Conservation (phyloP, 2,329 filamentous ascomycete species). For the Huntiella savannae region DNA sequence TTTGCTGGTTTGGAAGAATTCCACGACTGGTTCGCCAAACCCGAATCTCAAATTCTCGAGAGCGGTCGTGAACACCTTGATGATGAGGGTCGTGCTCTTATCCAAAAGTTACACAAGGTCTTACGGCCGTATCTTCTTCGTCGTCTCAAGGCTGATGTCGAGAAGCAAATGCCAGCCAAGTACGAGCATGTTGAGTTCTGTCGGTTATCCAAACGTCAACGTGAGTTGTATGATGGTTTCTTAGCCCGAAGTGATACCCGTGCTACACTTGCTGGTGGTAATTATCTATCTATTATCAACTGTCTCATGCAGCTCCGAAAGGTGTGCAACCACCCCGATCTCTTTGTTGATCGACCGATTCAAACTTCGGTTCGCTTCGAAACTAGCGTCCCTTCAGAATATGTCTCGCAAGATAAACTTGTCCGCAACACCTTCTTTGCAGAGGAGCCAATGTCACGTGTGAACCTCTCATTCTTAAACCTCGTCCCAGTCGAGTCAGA, state of each 20-base stretch:
- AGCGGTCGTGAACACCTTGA: constrained; percentile 88
- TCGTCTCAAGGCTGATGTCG: constrained; percentile 84
- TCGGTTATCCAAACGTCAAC: constrained; percentile 81
- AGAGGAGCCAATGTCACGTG: constrained; percentile 29
- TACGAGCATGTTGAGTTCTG: constrained; percentile 96
- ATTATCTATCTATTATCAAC: constrained; percentile 95
- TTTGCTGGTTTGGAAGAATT: constrained; percentile 95
- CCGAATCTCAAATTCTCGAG: constrained; percentile 88
- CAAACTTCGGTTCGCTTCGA: constrained; percentile 92
- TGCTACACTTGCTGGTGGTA: constrained; percentile 74
- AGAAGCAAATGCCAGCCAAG: constrained; percentile 97
- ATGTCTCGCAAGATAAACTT: constrained; percentile 41
- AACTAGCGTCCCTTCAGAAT: constrained; percentile 37
- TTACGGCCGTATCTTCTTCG: constrained; percentile 80
- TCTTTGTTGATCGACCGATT: constrained; percentile 90
- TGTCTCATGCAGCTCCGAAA: constrained; percentile 95
- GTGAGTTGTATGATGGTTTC: constrained; percentile 92
- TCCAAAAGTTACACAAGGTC: constrained; percentile 84
- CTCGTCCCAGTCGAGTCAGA: constrained; percentile 36
- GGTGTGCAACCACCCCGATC: constrained; percentile 93
- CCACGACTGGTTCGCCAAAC: constrained; percentile 86
- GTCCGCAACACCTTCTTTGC: constrained; percentile 40
- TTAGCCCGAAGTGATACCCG: constrained; percentile 78
- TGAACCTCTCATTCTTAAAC: constrained; percentile 62
- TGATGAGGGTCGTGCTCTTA: constrained; percentile 78